Percentiles rank a stretch among this genome's conserved stretches.
These are phyloP conservation scores for Mrakia gelida DNA, from an alignment of 768 basidiomycete species.

Conservation along the genomic window DNA sequence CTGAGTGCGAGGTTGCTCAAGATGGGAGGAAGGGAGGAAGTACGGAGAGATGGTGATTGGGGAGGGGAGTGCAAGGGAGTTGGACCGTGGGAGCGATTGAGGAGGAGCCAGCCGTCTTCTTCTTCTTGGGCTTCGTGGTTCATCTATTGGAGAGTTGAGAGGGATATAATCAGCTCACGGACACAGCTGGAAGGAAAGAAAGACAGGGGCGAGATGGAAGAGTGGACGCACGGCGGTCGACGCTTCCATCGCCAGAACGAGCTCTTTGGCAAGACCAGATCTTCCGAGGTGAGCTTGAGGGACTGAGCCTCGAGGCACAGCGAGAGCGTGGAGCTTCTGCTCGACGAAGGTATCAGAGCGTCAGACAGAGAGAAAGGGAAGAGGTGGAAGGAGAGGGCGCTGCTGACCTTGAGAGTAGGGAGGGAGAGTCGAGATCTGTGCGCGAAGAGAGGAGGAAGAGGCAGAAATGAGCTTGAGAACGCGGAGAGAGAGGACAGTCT, in stretches of 20 bases:
- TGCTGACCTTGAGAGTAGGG: not conserved
- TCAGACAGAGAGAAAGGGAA: not conserved
- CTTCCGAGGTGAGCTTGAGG: not conserved
- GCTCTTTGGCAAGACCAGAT: not conserved
- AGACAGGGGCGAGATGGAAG: not conserved
- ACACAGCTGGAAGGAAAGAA: not conserved
- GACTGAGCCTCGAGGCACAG: not conserved
- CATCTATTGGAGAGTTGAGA: not conserved
- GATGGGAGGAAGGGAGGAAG: not conserved
- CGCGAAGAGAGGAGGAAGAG: no score
- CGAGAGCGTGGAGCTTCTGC: not conserved
- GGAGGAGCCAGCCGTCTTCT: slow-evolving; percentile 4
- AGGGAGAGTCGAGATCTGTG: not conserved
- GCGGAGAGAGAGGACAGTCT: no score
- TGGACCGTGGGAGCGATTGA: not conserved
- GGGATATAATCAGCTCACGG: not conserved
- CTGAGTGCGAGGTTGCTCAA: no score
- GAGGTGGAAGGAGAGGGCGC: no score
- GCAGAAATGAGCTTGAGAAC: no score
- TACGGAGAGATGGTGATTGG: not conserved
- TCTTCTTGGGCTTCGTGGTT: not conserved
- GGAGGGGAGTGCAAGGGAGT: not conserved
- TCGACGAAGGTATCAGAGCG: not conserved
- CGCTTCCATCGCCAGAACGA: not conserved
- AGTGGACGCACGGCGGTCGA: not conserved